phyloP scores from a whole-genome alignment of 257 asterid species.

The Gentiana dahurica region DNA sequence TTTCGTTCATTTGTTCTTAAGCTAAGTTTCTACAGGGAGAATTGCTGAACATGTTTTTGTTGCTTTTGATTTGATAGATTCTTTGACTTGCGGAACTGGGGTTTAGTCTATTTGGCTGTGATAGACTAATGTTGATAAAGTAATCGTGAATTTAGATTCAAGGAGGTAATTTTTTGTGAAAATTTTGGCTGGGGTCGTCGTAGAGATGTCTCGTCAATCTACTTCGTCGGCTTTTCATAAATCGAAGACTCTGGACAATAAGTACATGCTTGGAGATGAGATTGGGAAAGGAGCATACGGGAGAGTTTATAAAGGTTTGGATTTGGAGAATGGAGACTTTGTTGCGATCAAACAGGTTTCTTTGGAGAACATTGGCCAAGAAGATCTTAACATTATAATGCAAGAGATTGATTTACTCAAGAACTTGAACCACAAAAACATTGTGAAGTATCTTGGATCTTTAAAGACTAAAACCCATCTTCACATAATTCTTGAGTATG shows the following conservation, averaged over 20 bases:
- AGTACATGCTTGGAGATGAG: slow-evolving; percentile 94
- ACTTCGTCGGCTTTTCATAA: slow-evolving; percentile 45
- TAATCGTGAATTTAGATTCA: too few species aligned
- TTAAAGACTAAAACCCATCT: slow-evolving; percentile 91
- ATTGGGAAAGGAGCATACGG: slow-evolving; percentile 99
- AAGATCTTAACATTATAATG: slow-evolving; percentile 82
- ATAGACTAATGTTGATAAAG: too few species aligned
- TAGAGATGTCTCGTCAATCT: slow-evolving; percentile 43
- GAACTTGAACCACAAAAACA: slow-evolving; percentile 96
- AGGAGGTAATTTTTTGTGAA: too few species aligned
- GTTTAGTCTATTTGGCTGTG: too few species aligned
- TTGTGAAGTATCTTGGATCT: slow-evolving; percentile 94
- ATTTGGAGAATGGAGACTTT: slow-evolving; percentile 94
- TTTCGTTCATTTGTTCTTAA: too few species aligned
- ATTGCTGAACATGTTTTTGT: too few species aligned
- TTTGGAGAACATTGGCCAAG: slow-evolving; percentile 85
- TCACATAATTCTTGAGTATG: slow-evolving; percentile 97
- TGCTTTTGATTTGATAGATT: too few species aligned
- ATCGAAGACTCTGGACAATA: slow-evolving; percentile 56
- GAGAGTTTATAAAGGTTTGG: slow-evolving; percentile 95
- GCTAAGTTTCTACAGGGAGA: too few species aligned
- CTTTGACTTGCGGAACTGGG: too few species aligned
- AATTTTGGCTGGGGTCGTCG: too few species aligned
- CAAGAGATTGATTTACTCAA: slow-evolving; percentile 23
- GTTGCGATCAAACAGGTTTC: slow-evolving; percentile 98